Percentiles rank a stretch among this genome's conserved stretches.
Evolutionary conservation across 2,329 filamentous ascomycete genomes (phyloP).

Genomic region (Thelonectria discophora): DNA sequence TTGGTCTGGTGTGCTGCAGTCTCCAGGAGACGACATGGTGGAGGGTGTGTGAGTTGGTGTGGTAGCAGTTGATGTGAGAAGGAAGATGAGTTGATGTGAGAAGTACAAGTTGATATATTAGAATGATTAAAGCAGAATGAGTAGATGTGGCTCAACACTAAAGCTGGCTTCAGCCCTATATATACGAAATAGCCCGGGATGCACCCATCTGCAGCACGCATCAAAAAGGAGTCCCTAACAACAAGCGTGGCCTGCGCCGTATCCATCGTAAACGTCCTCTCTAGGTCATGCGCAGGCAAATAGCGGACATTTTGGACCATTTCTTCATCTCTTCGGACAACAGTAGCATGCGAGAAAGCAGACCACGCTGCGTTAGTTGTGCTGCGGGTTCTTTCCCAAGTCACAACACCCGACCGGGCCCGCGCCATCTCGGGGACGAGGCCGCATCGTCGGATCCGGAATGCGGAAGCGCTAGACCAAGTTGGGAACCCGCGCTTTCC

Average conservation of each 20-base stretch:
- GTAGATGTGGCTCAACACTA: not conserved
- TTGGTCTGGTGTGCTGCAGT: not conserved
- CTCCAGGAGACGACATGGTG: constrained; percentile 25
- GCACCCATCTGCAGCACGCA: not conserved
- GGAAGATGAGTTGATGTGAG: too few relatives aligned
- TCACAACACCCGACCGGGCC: not conserved
- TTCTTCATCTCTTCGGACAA: not conserved
- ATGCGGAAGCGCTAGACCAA: constrained; percentile 30
- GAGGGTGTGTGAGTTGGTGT: not conserved
- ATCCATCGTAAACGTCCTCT: not conserved
- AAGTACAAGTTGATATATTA: not conserved
- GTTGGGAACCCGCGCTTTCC: constrained; percentile 21
- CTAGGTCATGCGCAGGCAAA: not conserved
- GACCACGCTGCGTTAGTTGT: not conserved
- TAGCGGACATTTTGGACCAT: not conserved
- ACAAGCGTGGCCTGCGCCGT: not conserved
- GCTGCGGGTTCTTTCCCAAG: too few relatives aligned
- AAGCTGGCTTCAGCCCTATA: not conserved
- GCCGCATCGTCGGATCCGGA: constrained; percentile 32
- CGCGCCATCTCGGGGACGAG: constrained; percentile 24
- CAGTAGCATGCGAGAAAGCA: not conserved
- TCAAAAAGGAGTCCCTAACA: not conserved
- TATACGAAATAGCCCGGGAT: not conserved
- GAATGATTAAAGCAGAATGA: not conserved
- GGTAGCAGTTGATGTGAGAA: too few relatives aligned